A percentile compares a stretch with the other conserved stretches of the same genome.
Evolutionary conservation across 2,329 filamentous ascomycete genomes (phyloP).

Genomic region (Fusarium sp.): DNA sequence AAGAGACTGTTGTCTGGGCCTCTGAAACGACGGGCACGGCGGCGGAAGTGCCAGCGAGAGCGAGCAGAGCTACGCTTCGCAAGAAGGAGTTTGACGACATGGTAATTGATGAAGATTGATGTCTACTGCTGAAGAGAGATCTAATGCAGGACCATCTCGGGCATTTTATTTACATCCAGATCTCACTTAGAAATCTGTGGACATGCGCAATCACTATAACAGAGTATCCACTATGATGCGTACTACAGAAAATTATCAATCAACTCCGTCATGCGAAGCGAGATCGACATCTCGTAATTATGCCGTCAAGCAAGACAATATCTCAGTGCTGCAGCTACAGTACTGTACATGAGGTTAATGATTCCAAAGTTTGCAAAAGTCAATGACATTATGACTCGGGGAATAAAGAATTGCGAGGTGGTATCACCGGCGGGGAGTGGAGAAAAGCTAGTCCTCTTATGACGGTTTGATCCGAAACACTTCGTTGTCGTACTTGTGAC

Average conservation of each 20-base stretch:
- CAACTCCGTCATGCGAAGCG: constrained; percentile 1
- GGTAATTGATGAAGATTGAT: not conserved
- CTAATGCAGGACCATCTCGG: not conserved
- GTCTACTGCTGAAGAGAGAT: not conserved
- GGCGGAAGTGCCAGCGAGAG: constrained; percentile 18
- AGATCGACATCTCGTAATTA: constrained; percentile 12
- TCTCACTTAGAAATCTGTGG: not conserved
- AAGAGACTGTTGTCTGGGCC: constrained; percentile 51
- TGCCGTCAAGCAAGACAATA: constrained; percentile 6
- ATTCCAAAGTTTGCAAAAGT: constrained; percentile 2
- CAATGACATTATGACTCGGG: constrained; percentile 25
- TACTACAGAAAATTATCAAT: not conserved
- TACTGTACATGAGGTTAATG: too few relatives aligned
- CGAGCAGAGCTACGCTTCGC: constrained; percentile 15
- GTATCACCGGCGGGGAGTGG: constrained; percentile 19
- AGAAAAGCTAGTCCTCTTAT: not conserved
- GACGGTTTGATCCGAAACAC: not conserved
- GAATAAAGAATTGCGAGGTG: not conserved
- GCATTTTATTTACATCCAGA: not conserved
- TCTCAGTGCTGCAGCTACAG: not conserved
- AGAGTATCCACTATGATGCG: constrained; percentile 26
- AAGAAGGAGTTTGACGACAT: constrained; percentile 17
- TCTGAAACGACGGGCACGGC: constrained; percentile 52
- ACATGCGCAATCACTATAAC: not conserved
- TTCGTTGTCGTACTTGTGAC: constrained; percentile 21